These are phyloP conservation scores for Pugionium dolabratum DNA, from an alignment of 345 rosid species.

Conservation along the genomic window DNA sequence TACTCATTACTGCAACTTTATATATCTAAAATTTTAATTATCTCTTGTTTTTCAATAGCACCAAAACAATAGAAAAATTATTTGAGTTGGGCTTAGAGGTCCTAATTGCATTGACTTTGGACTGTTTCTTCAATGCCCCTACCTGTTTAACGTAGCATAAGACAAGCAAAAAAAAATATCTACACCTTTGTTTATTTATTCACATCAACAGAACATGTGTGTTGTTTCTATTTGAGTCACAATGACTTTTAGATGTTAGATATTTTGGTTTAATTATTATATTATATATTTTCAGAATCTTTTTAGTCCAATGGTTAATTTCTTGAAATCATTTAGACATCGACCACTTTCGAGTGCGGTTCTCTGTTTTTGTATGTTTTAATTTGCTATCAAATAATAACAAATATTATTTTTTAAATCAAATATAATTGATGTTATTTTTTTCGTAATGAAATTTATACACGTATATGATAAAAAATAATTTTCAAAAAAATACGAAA, in stretches of 20 bases:
- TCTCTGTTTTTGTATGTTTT: background rate
- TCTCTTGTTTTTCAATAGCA: background rate
- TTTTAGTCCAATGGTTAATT: background rate
- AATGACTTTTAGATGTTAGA: conserved; percentile 18
- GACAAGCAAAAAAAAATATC: conserved; percentile 28
- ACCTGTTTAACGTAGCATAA: conserved; percentile 12
- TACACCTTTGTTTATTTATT: conserved; percentile 23
- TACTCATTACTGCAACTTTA: background rate
- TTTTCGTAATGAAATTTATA: background rate
- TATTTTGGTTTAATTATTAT: conserved; percentile 26
- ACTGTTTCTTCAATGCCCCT: conserved; percentile 23
- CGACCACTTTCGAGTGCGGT: conserved; percentile 9
- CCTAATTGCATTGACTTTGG: conserved; percentile 16
- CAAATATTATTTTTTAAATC: background rate
- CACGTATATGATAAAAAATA: background rate
- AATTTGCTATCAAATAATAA: background rate
- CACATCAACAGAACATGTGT: conserved; percentile 31
- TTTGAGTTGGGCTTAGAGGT: conserved; percentile 6
- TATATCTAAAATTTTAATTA: background rate
- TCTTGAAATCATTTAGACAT: conserved; percentile 10
- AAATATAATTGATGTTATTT: background rate
- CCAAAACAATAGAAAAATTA: background rate
- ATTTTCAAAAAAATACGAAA: background rate
- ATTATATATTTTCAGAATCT: conserved; percentile 1
- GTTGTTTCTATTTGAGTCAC: conserved; percentile 32